phyloP scores from a whole-genome alignment of 345 rosid species.

The Boechera stricta region DNA sequence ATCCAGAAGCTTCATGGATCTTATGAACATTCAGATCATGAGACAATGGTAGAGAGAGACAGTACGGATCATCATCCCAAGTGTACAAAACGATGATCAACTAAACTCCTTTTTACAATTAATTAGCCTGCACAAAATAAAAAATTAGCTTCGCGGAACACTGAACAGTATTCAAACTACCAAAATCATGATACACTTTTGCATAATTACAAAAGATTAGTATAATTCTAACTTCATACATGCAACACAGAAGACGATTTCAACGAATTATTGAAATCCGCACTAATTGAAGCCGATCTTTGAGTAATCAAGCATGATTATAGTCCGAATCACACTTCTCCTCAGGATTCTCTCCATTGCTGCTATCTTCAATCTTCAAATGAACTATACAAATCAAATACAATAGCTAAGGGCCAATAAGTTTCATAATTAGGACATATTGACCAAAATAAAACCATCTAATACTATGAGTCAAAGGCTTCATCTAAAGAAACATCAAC shows the following conservation, averaged over 20 bases:
- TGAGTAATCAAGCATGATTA: constrained; percentile 9
- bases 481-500: too few relatives aligned
- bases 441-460: too few relatives aligned
- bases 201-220: background rate
- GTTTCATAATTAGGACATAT: too few relatives aligned
- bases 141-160: constrained; percentile 26
- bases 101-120: constrained; percentile 23
- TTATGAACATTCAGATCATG: constrained; percentile 54
- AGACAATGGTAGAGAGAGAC: constrained; percentile 56
- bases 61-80: constrained; percentile 55
- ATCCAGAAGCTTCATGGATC: constrained; percentile 47
- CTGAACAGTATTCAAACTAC: background rate
- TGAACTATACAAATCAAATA: too few relatives aligned
- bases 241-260: background rate
- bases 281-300: constrained; percentile 12
- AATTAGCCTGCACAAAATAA: constrained; percentile 24
- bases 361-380: too few relatives aligned
- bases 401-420: too few relatives aligned
- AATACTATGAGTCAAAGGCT: too few relatives aligned
- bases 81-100: constrained; percentile 15
- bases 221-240: constrained; percentile 4
- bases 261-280: background rate
- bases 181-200: background rate
- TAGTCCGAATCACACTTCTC: background rate
- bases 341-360: background rate